Evolutionary conservation across 2,329 filamentous ascomycete genomes (phyloP).

Genomic region (Ophiostoma perfectum): DNA sequence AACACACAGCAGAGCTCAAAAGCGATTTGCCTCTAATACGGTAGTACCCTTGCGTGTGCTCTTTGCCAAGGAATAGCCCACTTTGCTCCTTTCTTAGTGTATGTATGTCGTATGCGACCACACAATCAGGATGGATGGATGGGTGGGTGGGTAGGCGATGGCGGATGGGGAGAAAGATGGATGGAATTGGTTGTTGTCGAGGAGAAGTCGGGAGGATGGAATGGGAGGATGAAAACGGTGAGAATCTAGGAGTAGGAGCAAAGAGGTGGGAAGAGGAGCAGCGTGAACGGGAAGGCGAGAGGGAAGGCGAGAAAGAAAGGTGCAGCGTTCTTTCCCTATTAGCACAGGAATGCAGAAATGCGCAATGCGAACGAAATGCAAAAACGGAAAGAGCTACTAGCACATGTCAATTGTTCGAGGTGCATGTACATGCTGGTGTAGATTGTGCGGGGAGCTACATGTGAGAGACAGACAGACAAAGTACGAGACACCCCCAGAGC

Average conservation of each 20-base stretch:
- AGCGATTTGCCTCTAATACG: background rate
- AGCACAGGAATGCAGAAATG: conserved; percentile 1
- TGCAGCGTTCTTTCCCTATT: background rate
- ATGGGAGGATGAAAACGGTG: background rate
- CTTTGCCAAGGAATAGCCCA: background rate
- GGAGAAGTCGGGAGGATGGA: background rate
- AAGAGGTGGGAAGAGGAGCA: background rate
- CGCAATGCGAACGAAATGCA: too few relatives aligned
- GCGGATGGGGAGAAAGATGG: background rate
- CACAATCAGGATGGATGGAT: background rate
- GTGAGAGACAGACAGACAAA: background rate
- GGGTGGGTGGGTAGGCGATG: background rate
- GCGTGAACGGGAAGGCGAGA: background rate
- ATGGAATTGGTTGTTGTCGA: background rate
- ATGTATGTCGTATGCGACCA: background rate
- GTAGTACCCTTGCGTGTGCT: background rate
- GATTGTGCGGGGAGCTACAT: conserved; percentile 6
- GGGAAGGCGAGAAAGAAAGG: conserved; percentile 3
- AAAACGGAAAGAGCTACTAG: background rate
- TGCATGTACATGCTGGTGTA: background rate
- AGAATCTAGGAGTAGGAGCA: background rate
- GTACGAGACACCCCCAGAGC: too few relatives aligned
- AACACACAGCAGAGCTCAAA: too few relatives aligned
- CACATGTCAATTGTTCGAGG: background rate
- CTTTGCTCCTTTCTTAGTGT: conserved; percentile 11